Evolutionary conservation across 352 stramenopile species (phyloP).

Genomic region (Phytophthora quininea): DNA sequence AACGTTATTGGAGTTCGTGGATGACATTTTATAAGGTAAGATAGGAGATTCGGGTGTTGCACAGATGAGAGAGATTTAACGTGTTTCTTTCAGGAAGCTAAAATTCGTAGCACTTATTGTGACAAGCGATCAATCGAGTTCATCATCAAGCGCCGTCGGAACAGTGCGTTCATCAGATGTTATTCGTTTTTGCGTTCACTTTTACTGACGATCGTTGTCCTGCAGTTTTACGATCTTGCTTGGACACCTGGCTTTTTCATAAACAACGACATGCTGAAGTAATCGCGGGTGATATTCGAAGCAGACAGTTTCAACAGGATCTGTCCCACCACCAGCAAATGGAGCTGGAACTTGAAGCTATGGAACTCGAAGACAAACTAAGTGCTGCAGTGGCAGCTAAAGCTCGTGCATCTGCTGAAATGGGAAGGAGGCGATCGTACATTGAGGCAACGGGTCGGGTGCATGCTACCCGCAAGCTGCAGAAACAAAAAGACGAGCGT

Average conservation of each 20-base stretch:
- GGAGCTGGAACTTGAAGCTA: slow-evolving; percentile 34
- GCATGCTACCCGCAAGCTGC: slow-evolving; percentile 51
- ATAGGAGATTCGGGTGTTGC: not conserved
- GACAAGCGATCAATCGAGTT: slow-evolving; percentile 35
- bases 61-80: not conserved
- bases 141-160: slow-evolving; percentile 37
- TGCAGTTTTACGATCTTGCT: slow-evolving; percentile 27
- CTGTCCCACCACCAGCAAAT: slow-evolving; percentile 35
- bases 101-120: slow-evolving; percentile 27
- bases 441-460: slow-evolving; percentile 51
- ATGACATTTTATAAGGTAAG: slow-evolving; percentile 40
- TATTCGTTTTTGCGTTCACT: too few species aligned
- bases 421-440: slow-evolving; percentile 42
- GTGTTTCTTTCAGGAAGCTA: slow-evolving; percentile 30
- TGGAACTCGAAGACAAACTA: slow-evolving; percentile 58
- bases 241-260: slow-evolving; percentile 46
- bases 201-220: not conserved
- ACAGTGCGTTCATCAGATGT: slow-evolving; percentile 25
- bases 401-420: slow-evolving; percentile 34
- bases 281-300: slow-evolving; percentile 41
- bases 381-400: slow-evolving; percentile 35
- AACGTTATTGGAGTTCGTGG: slow-evolving; percentile 22
- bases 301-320: slow-evolving; percentile 46
- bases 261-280: slow-evolving; percentile 53
- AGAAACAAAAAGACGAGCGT: slow-evolving; percentile 61